Percentiles rank a stretch among this genome's conserved stretches.
Evolutionary conservation across 2,329 filamentous ascomycete genomes (phyloP).

Genomic region (Fusarium sp.): DNA sequence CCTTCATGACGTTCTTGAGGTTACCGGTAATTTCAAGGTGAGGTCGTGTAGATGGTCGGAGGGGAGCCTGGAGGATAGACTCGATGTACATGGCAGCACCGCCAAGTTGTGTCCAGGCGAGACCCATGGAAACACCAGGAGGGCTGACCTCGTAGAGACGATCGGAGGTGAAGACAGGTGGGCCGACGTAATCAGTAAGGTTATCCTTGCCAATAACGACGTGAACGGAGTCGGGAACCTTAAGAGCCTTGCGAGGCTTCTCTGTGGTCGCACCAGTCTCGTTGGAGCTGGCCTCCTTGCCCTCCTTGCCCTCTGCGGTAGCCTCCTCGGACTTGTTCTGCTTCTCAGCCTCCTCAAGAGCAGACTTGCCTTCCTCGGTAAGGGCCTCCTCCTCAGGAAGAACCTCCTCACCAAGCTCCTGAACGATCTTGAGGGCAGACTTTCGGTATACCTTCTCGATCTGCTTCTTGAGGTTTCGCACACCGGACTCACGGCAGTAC

Average conservation of each 20-base stretch:
- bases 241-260: constrained; percentile 77
- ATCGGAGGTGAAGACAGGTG: constrained; percentile 94
- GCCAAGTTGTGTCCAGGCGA: constrained; percentile 98
- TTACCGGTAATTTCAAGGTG: constrained; percentile 93
- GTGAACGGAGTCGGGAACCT: constrained; percentile 88
- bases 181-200: constrained; percentile 95
- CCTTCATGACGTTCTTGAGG: constrained; percentile 97
- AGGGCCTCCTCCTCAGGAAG: constrained; percentile 83
- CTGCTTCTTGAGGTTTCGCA: constrained; percentile 98
- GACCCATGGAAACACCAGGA: constrained; percentile 94
- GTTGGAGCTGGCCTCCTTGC: constrained; percentile 47
- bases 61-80: constrained; percentile 88
- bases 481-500: constrained; percentile 96
- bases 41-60: constrained; percentile 78
- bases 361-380: constrained; percentile 86
- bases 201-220: constrained; percentile 89
- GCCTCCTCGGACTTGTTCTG: constrained; percentile 76
- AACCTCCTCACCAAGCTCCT: constrained; percentile 88
- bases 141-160: constrained; percentile 94
- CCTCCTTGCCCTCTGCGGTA: constrained; percentile 58
- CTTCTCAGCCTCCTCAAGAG: constrained; percentile 76
- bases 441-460: constrained; percentile 99
- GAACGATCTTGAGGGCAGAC: constrained; percentile 95
- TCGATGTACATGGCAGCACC: constrained; percentile 97
- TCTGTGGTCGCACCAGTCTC: constrained; percentile 63